phyloP scores from a whole-genome alignment of 352 stramenopile species.

The Phytophthora pinifolia region DNA sequence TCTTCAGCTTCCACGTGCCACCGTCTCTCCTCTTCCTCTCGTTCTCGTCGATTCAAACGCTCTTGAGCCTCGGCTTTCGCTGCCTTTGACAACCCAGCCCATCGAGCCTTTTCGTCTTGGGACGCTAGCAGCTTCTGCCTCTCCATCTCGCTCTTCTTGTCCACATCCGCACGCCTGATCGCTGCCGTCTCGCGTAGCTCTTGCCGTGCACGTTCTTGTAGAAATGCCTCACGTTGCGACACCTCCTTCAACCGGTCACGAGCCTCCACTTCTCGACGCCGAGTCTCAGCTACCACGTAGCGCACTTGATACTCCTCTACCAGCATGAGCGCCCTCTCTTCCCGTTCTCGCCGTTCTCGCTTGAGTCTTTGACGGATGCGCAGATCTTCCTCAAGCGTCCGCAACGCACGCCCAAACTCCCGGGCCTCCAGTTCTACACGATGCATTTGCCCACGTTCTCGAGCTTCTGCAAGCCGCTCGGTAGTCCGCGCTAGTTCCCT shows the following conservation, averaged over 20 bases:
- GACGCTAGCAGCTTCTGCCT: constrained; percentile 22
- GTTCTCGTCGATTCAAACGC: constrained; percentile 20
- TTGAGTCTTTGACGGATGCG: constrained; percentile 34
- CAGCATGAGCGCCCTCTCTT: constrained; percentile 51
- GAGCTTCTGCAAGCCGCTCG: constrained; percentile 35
- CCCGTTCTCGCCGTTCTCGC: constrained; percentile 35
- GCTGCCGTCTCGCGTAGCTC: constrained; percentile 32
- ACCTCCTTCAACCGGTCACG: constrained; percentile 37
- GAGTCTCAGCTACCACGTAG: constrained; percentile 47
- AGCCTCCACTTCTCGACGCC: constrained; percentile 34
- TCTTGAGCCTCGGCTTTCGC: constrained; percentile 20
- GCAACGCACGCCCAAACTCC: constrained; percentile 46
- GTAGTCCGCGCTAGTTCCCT: constrained; percentile 25
- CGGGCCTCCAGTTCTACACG: constrained; percentile 46
- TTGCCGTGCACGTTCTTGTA: constrained; percentile 32
- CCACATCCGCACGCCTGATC: constrained; percentile 12
- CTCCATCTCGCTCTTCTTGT: constrained; percentile 36
- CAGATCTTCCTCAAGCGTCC: constrained; percentile 35
- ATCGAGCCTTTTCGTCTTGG: constrained; percentile 27
- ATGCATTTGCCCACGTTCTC: constrained; percentile 42
- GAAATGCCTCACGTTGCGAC: constrained; percentile 33
- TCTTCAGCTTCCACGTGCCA: constrained; percentile 22
- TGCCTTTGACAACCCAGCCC: constrained; percentile 21
- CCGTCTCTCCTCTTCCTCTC: constrained; percentile 21
- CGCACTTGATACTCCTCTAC: constrained; percentile 58